These are phyloP conservation scores for Eragrostis nindensis DNA, from an alignment of 176 grass and related monocot species.

Conservation along the genomic window DNA sequence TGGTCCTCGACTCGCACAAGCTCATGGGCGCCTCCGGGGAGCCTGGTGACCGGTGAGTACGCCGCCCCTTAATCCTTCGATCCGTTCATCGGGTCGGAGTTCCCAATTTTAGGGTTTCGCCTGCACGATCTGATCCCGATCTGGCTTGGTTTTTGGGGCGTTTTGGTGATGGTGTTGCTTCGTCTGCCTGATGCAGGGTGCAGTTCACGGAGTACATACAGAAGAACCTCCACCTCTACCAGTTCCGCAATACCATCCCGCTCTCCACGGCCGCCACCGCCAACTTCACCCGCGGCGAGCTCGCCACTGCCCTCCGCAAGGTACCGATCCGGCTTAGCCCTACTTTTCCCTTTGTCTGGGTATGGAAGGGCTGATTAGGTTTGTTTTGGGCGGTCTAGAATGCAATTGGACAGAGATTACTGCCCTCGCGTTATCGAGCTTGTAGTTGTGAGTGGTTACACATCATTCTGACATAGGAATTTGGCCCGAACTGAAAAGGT, in stretches of 20 bases:
- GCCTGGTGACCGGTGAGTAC: conserved; percentile 75
- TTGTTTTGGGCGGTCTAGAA: not conserved
- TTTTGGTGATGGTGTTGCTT: not conserved
- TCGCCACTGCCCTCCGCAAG: conserved; percentile 90
- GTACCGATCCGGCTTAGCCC: conserved; percentile 23
- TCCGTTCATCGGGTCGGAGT: not conserved
- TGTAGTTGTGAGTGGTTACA: not conserved
- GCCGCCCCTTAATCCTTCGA: not conserved
- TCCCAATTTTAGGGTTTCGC: conserved; percentile 2
- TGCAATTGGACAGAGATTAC: not conserved
- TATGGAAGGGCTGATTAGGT: not conserved
- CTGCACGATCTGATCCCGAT: conserved; percentile 42
- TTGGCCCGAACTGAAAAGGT: not conserved
- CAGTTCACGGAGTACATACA: conserved; percentile 99
- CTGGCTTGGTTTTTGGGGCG: not conserved
- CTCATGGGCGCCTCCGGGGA: conserved; percentile 98
- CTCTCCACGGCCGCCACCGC: conserved; percentile 88
- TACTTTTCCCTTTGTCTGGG: not conserved
- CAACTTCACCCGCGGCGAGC: conserved; percentile 97
- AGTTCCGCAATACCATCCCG: conserved; percentile 93
- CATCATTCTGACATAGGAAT: not conserved
- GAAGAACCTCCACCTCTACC: conserved; percentile 97
- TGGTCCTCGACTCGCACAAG: conserved; percentile 96
- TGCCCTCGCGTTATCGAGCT: not conserved
- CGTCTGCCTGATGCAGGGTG: conserved; percentile 50